Percentiles rank a stretch among this genome's conserved stretches.
Evolutionary conservation across 345 rosid genomes (phyloP).

Genomic region (Rhizophora mangle): DNA sequence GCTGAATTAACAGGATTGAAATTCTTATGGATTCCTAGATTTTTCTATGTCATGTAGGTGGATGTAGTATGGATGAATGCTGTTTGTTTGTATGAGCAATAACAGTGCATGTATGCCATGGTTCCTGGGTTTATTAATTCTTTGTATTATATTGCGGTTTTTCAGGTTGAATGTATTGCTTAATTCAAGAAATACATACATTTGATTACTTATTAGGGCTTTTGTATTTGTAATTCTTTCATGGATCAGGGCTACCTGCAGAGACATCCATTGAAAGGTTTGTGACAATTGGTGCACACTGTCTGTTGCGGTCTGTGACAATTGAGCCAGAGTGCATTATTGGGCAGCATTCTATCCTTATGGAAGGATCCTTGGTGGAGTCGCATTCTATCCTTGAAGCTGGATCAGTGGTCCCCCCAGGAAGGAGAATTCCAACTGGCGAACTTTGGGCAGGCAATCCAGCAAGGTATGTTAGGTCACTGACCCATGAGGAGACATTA

Average conservation of each 20-base stretch:
- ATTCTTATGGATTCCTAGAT: too few relatives aligned
- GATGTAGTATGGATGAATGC: too few relatives aligned
- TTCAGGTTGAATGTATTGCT: too few relatives aligned
- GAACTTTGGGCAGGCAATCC: conserved; percentile 99
- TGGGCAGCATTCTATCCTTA: conserved; percentile 93
- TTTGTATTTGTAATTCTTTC: neutral
- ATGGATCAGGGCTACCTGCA: conserved; percentile 79
- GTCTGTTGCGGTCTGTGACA: conserved; percentile 84
- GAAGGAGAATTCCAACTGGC: conserved; percentile 91
- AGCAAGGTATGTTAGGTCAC: conserved; percentile 72
- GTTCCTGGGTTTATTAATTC: too few relatives aligned
- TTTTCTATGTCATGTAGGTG: too few relatives aligned
- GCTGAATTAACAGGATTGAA: too few relatives aligned
- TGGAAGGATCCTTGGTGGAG: conserved; percentile 97
- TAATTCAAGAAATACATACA: conserved; percentile 1
- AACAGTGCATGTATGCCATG: too few relatives aligned
- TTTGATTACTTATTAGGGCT: neutral
- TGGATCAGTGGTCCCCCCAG: conserved; percentile 93
- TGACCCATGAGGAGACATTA: conserved; percentile 85
- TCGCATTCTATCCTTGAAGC: conserved; percentile 91
- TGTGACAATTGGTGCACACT: conserved; percentile 84
- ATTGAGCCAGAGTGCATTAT: conserved; percentile 98
- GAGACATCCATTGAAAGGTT: conserved; percentile 80
- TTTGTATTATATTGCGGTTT: too few relatives aligned
- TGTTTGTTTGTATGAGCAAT: too few relatives aligned